A percentile compares a stretch with the other conserved stretches of the same genome.
phyloP scores from a whole-genome alignment of 2,329 filamentous ascomycete genomes.

The Paradendryphiella salina region DNA sequence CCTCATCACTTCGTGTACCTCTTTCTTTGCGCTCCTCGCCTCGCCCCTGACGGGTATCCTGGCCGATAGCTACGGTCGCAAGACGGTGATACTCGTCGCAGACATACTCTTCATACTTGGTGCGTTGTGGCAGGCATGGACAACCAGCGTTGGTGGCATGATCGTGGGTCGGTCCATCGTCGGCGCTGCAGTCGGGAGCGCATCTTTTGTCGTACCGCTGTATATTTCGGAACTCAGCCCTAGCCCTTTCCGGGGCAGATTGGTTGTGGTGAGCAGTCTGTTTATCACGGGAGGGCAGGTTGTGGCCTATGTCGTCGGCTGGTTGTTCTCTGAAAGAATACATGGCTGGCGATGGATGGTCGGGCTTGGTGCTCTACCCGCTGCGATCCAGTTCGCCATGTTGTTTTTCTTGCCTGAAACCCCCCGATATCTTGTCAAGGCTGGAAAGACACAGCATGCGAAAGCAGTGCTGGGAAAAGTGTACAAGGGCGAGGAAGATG shows the following conservation, averaged over 20 bases:
- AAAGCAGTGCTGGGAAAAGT: conserved; percentile 65
- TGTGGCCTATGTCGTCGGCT: conserved; percentile 83
- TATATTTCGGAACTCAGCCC: conserved; percentile 81
- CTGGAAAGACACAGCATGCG: conserved; percentile 63
- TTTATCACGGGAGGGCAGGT: conserved; percentile 90
- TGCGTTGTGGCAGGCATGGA: conserved; percentile 65
- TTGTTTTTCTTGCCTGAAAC: conserved; percentile 81
- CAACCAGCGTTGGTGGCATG: conserved; percentile 64
- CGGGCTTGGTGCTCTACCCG: conserved; percentile 78
- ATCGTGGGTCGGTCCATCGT: conserved; percentile 69
- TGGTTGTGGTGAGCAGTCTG: conserved; percentile 80
- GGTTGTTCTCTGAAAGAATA: conserved; percentile 63
- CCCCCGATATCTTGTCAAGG: conserved; percentile 81
- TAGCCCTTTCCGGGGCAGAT: conserved; percentile 70
- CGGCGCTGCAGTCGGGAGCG: conserved; percentile 72
- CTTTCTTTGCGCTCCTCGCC: conserved; percentile 60
- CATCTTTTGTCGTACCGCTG: conserved; percentile 80
- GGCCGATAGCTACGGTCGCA: conserved; percentile 78
- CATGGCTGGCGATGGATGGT: conserved; percentile 89
- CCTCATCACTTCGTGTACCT: conserved; percentile 62
- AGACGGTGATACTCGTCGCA: conserved; percentile 73
- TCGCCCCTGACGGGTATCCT: conserved; percentile 59
- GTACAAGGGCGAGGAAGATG: conserved; percentile 52
- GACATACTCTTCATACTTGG: conserved; percentile 67
- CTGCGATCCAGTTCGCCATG: conserved; percentile 68